These are phyloP conservation scores for Chaetomium cochliodes DNA, from an alignment of 495 filamentous ascomycete species.

Conservation along the genomic window DNA sequence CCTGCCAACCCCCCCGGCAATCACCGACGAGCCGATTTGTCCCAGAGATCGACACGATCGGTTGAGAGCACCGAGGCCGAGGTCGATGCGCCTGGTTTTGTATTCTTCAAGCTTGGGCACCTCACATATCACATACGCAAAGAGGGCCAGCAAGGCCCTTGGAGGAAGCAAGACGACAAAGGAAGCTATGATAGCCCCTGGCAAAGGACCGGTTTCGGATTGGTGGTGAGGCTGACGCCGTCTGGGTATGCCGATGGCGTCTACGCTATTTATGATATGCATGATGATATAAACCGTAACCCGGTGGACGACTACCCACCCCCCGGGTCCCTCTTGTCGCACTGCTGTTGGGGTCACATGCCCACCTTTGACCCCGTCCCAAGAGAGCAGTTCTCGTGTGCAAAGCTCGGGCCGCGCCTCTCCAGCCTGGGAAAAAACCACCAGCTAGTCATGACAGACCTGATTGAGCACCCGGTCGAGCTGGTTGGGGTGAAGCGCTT, in stretches of 20 bases:
- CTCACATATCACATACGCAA: not conserved
- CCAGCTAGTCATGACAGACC: not conserved
- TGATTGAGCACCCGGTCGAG: conserved; percentile 3
- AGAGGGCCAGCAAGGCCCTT: not conserved
- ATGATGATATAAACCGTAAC: no score
- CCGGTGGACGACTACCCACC: no score
- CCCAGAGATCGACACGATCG: not conserved
- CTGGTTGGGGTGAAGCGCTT: not conserved
- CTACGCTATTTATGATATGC: no score
- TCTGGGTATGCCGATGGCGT: not conserved
- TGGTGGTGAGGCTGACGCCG: not conserved
- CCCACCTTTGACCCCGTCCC: no score
- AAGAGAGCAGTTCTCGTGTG: not conserved
- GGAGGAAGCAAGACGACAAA: no score
- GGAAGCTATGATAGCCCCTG: no score
- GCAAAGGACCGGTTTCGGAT: not conserved
- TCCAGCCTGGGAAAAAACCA: not conserved
- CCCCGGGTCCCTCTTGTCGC: no score
- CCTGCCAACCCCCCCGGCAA: not conserved
- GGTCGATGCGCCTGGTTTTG: not conserved
- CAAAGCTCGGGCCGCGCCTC: not conserved
- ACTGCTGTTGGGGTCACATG: no score
- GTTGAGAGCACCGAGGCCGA: not conserved
- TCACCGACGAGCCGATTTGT: no score
- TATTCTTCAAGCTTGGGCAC: not conserved